A percentile compares a stretch with the other conserved stretches of the same genome.
Evolutionary conservation across 805 yeast species (phyloP).

Genomic region (Myxozyma geophila): DNA sequence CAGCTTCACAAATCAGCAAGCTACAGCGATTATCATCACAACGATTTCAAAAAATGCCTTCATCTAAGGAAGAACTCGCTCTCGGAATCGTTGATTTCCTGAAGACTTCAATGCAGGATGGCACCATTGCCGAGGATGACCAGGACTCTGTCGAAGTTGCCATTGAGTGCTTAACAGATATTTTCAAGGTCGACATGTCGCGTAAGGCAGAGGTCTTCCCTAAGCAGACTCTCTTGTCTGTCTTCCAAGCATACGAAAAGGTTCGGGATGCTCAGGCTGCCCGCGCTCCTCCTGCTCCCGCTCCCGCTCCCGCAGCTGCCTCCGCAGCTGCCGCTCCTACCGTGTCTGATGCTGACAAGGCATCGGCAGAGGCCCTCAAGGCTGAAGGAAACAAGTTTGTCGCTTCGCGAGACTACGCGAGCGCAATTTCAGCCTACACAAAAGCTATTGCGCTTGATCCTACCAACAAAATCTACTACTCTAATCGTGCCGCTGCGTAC

Average conservation of each 20-base stretch:
- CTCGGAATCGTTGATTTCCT: conserved; percentile 75
- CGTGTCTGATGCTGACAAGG: conserved; percentile 54
- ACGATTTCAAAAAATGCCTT: conserved; percentile 7
- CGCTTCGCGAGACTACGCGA: conserved; percentile 71
- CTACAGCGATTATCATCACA: background rate
- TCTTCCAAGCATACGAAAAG: conserved; percentile 53
- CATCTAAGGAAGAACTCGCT: conserved; percentile 49
- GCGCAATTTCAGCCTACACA: conserved; percentile 78
- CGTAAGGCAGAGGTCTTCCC: conserved; percentile 42
- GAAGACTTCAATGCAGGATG: conserved; percentile 59
- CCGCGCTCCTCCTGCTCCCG: conserved; percentile 32
- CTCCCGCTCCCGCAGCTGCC: conserved; percentile 35
- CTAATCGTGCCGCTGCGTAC: conserved; percentile 97
- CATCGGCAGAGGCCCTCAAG: conserved; percentile 82
- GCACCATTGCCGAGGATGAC: conserved; percentile 74
- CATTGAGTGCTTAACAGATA: conserved; percentile 75
- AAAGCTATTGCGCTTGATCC: conserved; percentile 75
- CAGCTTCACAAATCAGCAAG: background rate
- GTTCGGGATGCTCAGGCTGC: conserved; percentile 33
- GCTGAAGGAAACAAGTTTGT: conserved; percentile 87
- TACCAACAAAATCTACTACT: conserved; percentile 77
- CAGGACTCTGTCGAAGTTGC: conserved; percentile 92
- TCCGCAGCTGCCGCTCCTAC: conserved; percentile 40
- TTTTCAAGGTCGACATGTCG: conserved; percentile 67
- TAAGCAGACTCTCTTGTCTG: conserved; percentile 53